These are phyloP conservation scores for Ophiostoma himal-ulmi DNA, from an alignment of 2,329 filamentous ascomycete genomes.

Conservation along the genomic window DNA sequence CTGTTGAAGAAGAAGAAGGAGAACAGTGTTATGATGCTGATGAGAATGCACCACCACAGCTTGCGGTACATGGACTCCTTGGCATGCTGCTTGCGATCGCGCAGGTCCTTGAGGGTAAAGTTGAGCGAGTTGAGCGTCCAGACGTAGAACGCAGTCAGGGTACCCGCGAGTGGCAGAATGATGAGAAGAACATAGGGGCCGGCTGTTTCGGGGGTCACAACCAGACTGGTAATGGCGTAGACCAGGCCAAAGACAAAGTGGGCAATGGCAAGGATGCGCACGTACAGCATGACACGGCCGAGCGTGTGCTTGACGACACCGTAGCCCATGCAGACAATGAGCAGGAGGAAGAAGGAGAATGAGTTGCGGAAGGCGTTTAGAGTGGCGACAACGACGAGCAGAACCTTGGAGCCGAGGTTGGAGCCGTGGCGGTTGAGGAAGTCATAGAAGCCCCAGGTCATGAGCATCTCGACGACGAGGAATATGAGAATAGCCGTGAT, in stretches of 20 bases:
- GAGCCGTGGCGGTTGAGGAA: constrained; percentile 87
- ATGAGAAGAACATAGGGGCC: constrained; percentile 86
- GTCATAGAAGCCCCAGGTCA: constrained; percentile 99
- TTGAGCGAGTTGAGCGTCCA: constrained; percentile 97
- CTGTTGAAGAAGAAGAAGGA: constrained; percentile 98
- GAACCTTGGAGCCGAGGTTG: constrained; percentile 72
- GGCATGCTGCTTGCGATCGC: constrained; percentile 84
- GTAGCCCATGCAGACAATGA: constrained; percentile 99
- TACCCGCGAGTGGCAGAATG: constrained; percentile 84
- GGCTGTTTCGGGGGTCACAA: constrained; percentile 82
- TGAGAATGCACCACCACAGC: constrained; percentile 95
- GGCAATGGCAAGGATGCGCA: constrained; percentile 80
- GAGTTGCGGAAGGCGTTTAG: constrained; percentile 93
- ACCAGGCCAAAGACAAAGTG: constrained; percentile 95
- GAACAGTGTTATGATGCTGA: constrained; percentile 91
- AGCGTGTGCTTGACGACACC: constrained; percentile 93
- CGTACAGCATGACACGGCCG: constrained; percentile 88
- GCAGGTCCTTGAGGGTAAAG: constrained; percentile 90
- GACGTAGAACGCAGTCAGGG: constrained; percentile 93
- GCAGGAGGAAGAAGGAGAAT: constrained; percentile 94
- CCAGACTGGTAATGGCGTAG: constrained; percentile 82
- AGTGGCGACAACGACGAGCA: constrained; percentile 87
- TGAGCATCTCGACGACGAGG: constrained; percentile 89
- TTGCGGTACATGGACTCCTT: constrained; percentile 97
- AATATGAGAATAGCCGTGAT: constrained; percentile 96